Evolutionary conservation across 352 stramenopile species (phyloP).

Genomic region (Blastocystis hominis): DNA sequence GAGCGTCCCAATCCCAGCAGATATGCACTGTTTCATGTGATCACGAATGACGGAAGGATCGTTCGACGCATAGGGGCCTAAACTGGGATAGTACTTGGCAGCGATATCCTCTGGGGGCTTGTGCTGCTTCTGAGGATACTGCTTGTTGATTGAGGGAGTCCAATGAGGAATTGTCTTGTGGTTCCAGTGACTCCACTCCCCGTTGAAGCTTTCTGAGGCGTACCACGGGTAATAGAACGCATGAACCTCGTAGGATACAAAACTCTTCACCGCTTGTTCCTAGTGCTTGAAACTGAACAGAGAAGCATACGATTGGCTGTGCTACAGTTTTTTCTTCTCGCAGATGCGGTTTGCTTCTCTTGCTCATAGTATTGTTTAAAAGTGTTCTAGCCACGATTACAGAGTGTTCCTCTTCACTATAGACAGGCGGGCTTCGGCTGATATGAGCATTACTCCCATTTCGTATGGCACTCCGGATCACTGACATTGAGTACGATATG

Average conservation of each 20-base stretch:
- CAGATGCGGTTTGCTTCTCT: too few relatives aligned
- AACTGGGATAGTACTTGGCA: constrained; percentile 57
- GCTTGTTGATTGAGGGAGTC: constrained; percentile 25
- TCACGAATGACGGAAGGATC: constrained; percentile 59
- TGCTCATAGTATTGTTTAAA: too few relatives aligned
- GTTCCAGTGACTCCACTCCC: constrained; percentile 60
- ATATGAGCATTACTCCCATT: too few relatives aligned
- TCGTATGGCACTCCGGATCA: too few relatives aligned
- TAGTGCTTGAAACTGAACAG: background rate
- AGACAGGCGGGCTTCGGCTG: too few relatives aligned
- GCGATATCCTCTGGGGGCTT: constrained; percentile 59
- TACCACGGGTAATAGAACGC: constrained; percentile 62
- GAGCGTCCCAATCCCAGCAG: constrained; percentile 57
- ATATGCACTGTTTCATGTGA: constrained; percentile 59
- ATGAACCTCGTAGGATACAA: constrained; percentile 55
- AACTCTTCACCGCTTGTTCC: too few relatives aligned
- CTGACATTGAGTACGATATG: too few relatives aligned
- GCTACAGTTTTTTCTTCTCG: background rate
- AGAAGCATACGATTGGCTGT: background rate
- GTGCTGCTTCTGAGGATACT: constrained; percentile 57
- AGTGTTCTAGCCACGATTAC: too few relatives aligned
- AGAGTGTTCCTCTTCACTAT: too few relatives aligned
- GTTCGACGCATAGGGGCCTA: constrained; percentile 58
- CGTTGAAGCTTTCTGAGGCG: constrained; percentile 41
- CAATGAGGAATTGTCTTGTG: constrained; percentile 60